Evolutionary conservation across 2,329 filamentous ascomycete species (phyloP).

Genomic region (Apiospora aurea): DNA sequence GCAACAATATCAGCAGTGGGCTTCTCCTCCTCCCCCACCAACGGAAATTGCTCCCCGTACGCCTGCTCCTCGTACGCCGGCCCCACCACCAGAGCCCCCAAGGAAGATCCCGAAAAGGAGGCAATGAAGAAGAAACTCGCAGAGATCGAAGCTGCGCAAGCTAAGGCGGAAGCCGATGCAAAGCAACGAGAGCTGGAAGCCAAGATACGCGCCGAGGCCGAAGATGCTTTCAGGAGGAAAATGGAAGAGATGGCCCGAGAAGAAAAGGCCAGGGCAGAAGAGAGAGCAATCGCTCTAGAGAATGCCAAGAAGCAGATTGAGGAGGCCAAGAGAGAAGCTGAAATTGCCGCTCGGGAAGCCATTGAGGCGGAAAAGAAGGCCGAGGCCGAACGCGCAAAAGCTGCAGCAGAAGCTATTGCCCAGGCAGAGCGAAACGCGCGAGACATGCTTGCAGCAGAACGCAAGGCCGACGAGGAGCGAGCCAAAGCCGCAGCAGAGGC

Average conservation of each 20-base stretch:
- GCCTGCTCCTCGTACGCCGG: slow-evolving; percentile 23
- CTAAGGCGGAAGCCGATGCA: slow-evolving; percentile 53
- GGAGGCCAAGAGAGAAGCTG: slow-evolving; percentile 54
- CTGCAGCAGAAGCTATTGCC: slow-evolving; percentile 46
- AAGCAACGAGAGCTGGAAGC: slow-evolving; percentile 53
- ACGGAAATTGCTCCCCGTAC: slow-evolving; percentile 33
- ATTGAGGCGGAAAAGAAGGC: slow-evolving; percentile 48
- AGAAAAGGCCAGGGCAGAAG: slow-evolving; percentile 43
- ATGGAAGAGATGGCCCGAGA: slow-evolving; percentile 50
- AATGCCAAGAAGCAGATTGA: slow-evolving; percentile 55
- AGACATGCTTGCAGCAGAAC: slow-evolving; percentile 50
- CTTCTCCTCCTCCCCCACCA: slow-evolving; percentile 45
- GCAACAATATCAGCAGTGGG: slow-evolving; percentile 54
- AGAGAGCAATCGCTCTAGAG: slow-evolving; percentile 50
- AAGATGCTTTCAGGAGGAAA: slow-evolving; percentile 50
- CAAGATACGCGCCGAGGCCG: slow-evolving; percentile 54
- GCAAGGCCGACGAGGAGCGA: slow-evolving; percentile 46
- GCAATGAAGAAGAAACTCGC: slow-evolving; percentile 67
- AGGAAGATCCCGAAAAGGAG: slow-evolving; percentile 63
- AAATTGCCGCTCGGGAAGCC: slow-evolving; percentile 49
- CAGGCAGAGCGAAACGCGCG: slow-evolving; percentile 55
- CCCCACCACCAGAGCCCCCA: slow-evolving; percentile 30
- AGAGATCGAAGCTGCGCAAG: slow-evolving; percentile 54
- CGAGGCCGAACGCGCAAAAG: slow-evolving; percentile 44
- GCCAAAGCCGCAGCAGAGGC: slow-evolving; percentile 42